Evolutionary conservation across 1,139 yeast species (phyloP).

Genomic region (Suhomyces terraborum): DNA sequence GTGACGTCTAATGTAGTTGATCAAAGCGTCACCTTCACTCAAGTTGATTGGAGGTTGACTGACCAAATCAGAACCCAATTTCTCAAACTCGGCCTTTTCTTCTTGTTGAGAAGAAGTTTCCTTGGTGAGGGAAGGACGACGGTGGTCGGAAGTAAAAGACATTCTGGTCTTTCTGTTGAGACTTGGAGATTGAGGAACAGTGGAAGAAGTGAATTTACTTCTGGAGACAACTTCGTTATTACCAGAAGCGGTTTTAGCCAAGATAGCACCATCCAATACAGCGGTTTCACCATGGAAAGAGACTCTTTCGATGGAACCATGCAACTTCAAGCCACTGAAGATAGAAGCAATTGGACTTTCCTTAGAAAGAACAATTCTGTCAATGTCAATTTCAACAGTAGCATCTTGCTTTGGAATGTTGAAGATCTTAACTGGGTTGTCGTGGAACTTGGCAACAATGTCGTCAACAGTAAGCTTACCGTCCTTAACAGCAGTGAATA

Average conservation of each 20-base stretch:
- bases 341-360: constrained; percentile 39
- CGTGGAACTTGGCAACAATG: constrained; percentile 72
- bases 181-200: constrained; percentile 48
- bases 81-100: constrained; percentile 49
- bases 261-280: constrained; percentile 77
- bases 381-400: constrained; percentile 78
- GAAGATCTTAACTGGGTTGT: constrained; percentile 80
- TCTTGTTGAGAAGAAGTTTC: constrained; percentile 24
- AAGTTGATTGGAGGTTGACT: constrained; percentile 71
- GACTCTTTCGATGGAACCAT: constrained; percentile 89
- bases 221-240: constrained; percentile 49
- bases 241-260: constrained; percentile 63
- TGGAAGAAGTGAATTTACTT: constrained; percentile 40
- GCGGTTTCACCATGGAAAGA: constrained; percentile 76
- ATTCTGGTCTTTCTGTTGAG: constrained; percentile 47
- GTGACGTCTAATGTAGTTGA: constrained; percentile 72
- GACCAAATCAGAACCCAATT: constrained; percentile 69
- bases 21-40: constrained; percentile 76
- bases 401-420: constrained; percentile 82
- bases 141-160: constrained; percentile 46
- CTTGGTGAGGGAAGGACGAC: constrained; percentile 47
- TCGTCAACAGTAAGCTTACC: constrained; percentile 74
- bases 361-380: constrained; percentile 55
- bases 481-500: constrained; percentile 76
- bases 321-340: constrained; percentile 42